Evolutionary conservation across 805 yeast species (phyloP).

Genomic region (Starmerella vitae): DNA sequence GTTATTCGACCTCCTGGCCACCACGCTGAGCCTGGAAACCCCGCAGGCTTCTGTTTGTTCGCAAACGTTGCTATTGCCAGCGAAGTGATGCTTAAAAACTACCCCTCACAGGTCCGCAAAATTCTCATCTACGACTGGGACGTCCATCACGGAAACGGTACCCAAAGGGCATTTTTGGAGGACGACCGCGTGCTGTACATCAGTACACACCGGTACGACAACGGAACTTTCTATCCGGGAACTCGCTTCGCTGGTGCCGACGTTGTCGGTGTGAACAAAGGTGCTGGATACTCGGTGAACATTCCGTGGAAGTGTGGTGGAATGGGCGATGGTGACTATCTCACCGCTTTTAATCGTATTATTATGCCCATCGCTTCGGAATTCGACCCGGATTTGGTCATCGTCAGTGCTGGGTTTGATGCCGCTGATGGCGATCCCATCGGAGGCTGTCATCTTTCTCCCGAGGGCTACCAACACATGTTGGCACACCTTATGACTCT

Average conservation of each 20-base stretch:
- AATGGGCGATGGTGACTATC: constrained; percentile 89
- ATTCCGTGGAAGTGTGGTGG: constrained; percentile 91
- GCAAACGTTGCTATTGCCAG: constrained; percentile 97
- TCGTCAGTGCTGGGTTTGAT: constrained; percentile 91
- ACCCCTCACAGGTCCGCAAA: constrained; percentile 77
- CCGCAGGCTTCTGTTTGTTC: constrained; percentile 94
- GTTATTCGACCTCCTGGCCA: constrained; percentile 98
- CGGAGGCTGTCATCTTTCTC: constrained; percentile 92
- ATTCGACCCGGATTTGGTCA: constrained; percentile 83
- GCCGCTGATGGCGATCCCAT: constrained; percentile 97
- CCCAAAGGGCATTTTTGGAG: constrained; percentile 79
- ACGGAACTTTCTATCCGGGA: constrained; percentile 89
- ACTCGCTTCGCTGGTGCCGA: constrained; percentile 68
- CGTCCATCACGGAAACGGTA: constrained; percentile 97
- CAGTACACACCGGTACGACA: constrained; percentile 83
- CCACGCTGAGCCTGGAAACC: constrained; percentile 94
- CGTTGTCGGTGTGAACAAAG: constrained; percentile 72
- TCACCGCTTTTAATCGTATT: constrained; percentile 76
- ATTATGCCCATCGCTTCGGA: constrained; percentile 81
- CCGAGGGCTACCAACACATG: constrained; percentile 94
- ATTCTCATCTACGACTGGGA: constrained; percentile 93
- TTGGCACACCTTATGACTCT: constrained; percentile 77
- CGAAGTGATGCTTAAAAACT: constrained; percentile 59
- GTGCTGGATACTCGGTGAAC: constrained; percentile 77
- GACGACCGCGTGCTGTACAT: constrained; percentile 86